Evolutionary conservation across 73 alveolate genomes (phyloP).

Genomic region (Paramecium tetraurelia): DNA sequence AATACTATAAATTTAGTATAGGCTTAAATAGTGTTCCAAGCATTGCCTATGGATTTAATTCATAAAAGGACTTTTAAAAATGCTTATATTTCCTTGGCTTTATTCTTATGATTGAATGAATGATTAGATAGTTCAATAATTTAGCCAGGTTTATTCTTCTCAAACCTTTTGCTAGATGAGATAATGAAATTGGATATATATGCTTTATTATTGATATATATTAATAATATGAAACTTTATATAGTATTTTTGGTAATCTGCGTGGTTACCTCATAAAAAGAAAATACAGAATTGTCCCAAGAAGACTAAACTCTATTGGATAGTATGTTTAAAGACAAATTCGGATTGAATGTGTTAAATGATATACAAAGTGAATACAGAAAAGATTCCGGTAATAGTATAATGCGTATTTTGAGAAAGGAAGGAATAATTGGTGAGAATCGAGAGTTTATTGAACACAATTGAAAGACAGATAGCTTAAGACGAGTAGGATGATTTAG

Average conservation of each 20-base stretch:
- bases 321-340: not conserved
- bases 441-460: not conserved
- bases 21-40: no score
- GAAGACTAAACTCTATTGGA: not conserved
- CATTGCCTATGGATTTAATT: no score
- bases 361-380: conserved; percentile 6
- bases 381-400: not conserved
- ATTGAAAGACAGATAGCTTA: not conserved
- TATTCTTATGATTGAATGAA: not conserved
- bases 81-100: not conserved
- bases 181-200: not conserved
- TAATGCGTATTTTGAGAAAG: not conserved
- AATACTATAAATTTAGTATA: not conserved
- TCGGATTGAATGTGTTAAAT: not conserved
- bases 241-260: not conserved
- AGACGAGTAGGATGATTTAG: not conserved
- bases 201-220: not conserved
- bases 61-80: no score
- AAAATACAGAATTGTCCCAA: not conserved
- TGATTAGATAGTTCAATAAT: not conserved
- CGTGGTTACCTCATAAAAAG: not conserved
- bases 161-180: not conserved
- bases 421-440: not conserved
- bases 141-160: not conserved
- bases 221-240: not conserved